Conservation (phyloP, 257 asterid species). For the Solanum lycopersicoides region DNA sequence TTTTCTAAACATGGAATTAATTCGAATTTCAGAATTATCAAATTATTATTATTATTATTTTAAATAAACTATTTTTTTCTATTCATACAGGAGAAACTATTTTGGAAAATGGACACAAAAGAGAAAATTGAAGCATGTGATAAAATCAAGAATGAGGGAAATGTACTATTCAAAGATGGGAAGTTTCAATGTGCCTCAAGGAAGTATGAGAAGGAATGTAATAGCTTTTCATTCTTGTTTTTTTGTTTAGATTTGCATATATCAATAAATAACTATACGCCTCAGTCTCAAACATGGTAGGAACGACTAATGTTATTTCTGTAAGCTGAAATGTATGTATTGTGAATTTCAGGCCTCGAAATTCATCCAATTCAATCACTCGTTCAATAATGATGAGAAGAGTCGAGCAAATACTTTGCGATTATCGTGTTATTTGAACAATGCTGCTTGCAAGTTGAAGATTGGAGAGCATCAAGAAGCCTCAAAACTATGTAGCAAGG, state of each 20-base stretch:
- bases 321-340: background rate
- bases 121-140: conserved; percentile 35
- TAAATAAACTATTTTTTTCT: background rate
- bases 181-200: conserved; percentile 36
- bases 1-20: background rate
- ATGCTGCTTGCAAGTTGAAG: conserved; percentile 54
- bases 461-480: conserved; percentile 35
- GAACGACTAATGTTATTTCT: background rate
- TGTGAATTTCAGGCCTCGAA: conserved; percentile 32
- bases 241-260: too few relatives aligned
- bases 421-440: conserved; percentile 35
- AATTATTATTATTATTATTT: too few relatives aligned
- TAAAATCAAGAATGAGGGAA: conserved; percentile 37
- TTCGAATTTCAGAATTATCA: background rate
- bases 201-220: conserved; percentile 62
- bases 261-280: background rate
- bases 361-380: conserved; percentile 35
- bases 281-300: background rate
- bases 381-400: conserved; percentile 30
- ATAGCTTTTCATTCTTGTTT: background rate
- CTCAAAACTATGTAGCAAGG: conserved; percentile 43
- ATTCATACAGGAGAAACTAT: conserved; percentile 41
- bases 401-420: conserved; percentile 14
- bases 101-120: conserved; percentile 48
- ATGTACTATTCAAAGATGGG: conserved; percentile 32